Percentiles rank a stretch among this genome's conserved stretches.
Evolutionary conservation across 2,329 filamentous ascomycete genomes (phyloP).

Genomic region (Ploettnerulaceae sp.): DNA sequence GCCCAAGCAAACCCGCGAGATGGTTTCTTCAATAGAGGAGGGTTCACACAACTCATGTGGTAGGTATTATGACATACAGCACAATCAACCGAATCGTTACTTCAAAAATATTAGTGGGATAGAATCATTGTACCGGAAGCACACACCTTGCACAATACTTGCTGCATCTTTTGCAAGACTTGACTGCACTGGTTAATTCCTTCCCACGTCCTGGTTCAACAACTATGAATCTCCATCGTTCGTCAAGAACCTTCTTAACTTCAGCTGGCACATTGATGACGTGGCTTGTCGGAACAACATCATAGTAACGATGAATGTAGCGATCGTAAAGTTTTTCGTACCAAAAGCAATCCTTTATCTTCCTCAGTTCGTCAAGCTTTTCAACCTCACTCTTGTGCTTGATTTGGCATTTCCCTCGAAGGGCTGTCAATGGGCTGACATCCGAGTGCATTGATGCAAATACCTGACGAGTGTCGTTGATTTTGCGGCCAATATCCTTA

Average conservation of each 20-base stretch:
- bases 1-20: slow-evolving; percentile 98
- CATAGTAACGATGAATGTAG: slow-evolving; percentile 97
- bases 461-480: slow-evolving; percentile 82
- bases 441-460: slow-evolving; percentile 99
- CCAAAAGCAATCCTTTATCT: slow-evolving; percentile 84
- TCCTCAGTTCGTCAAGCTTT: slow-evolving; percentile 78
- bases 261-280: slow-evolving; percentile 95
- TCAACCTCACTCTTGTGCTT: slow-evolving; percentile 81
- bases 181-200: slow-evolving; percentile 92
- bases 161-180: slow-evolving; percentile 89
- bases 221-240: slow-evolving; percentile 93
- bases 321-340: slow-evolving; percentile 97
- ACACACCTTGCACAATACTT: slow-evolving; percentile 87
- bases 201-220: slow-evolving; percentile 92
- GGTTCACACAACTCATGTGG: slow-evolving; percentile 96
- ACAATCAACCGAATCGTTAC: slow-evolving; percentile 93
- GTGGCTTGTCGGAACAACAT: slow-evolving; percentile 84
- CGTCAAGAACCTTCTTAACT: slow-evolving; percentile 92
- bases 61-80: slow-evolving; percentile 93
- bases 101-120: slow-evolving; percentile 35
- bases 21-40: slow-evolving; percentile 89
- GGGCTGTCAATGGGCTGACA: slow-evolving; percentile 82
- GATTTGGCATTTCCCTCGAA: slow-evolving; percentile 91
- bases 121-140: neutral
- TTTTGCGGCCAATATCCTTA: slow-evolving; percentile 89